phyloP scores from a whole-genome alignment of 2,329 filamentous ascomycete genomes.

The Penicillium sp. region DNA sequence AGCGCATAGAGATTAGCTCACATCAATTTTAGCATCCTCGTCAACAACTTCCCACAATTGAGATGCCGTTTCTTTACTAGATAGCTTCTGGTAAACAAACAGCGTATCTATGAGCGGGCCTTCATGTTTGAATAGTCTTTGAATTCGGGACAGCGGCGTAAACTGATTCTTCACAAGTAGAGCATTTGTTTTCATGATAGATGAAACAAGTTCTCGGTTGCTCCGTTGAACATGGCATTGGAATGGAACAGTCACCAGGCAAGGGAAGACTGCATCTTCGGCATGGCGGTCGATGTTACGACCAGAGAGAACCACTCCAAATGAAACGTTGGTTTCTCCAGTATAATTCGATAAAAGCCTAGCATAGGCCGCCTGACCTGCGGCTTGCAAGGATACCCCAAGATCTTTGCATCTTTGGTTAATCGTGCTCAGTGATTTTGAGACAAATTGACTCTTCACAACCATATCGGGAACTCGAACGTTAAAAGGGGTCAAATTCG shows the following conservation, averaged over 20 bases:
- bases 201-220: conserved; percentile 55
- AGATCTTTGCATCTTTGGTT: conserved; percentile 53
- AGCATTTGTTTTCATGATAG: conserved; percentile 64
- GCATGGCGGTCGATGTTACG: conserved; percentile 59
- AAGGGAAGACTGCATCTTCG: conserved; percentile 65
- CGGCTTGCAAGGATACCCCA: conserved; percentile 71
- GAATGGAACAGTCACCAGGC: conserved; percentile 76
- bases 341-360: conserved; percentile 70
- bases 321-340: conserved; percentile 69
- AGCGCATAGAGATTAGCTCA: conserved; percentile 21
- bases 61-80: conserved; percentile 19
- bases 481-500: conserved; percentile 64
- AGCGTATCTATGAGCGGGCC: conserved; percentile 76
- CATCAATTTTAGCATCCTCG: conserved; percentile 67
- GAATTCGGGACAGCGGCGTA: conserved; percentile 66
- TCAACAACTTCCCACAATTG: conserved; percentile 57
- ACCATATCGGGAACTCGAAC: conserved; percentile 29
- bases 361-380: conserved; percentile 74
- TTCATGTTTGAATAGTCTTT: conserved; percentile 64
- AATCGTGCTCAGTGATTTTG: conserved; percentile 44
- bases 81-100: conserved; percentile 71
- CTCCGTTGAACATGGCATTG: conserved; percentile 53
- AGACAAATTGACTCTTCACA: conserved; percentile 36
- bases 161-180: conserved; percentile 66
- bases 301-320: conserved; percentile 77